Evolutionary conservation across 805 yeast species (phyloP), one percentile per base, ranked within the genome.

Genomic region (Candida easanensis): DNA sequence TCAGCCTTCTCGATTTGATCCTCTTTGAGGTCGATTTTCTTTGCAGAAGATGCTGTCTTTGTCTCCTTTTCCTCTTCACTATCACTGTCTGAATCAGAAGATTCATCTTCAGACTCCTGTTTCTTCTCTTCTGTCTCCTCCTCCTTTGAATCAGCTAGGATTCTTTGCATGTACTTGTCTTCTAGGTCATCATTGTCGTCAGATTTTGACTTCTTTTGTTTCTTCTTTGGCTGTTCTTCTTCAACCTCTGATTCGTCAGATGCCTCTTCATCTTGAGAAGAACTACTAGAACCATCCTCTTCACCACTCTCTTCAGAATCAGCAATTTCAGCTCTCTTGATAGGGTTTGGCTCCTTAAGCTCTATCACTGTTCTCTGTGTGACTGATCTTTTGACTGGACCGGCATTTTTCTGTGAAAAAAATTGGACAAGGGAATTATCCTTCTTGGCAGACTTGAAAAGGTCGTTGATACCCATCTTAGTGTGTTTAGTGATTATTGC

Each of bases 1-100:
- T 84, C 88, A 5, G 96, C 95, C 63, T 87, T 86, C 53, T 78
- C 86, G 38, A 85, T 68, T 60, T 88, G 96, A n/a, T 66, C 66
- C 49, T 80, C 82, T 59, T 82, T 82, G 46, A 83, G 63, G 64
- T 84, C 84, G 36, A 81, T 55, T 3, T 68, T 63, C 50, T 71
- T 74, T 10, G 59, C 56, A 16, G 57, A 52, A 15, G 52, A 44
- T 11, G 20, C 52, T 20, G 31, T 16, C 21, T 52, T 36, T 15
- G 36, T 55, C 4, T 51, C 46, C 16, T 57, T 52, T 14, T 60
- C 56, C 13, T 56, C 53, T 9, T 61, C 61, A 11, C 56, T 49
- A 15, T 58, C 63, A 5, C 56, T 51, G 14, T 27, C 45, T 5
- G 57, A 54, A 14, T 51, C 57, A 23, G 63, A 60, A 3, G 52